Percentiles rank a stretch among this genome's conserved stretches.
Evolutionary conservation across 2,329 filamentous ascomycete species (phyloP).

Genomic region (Colletotrichum gloeosporioides): DNA sequence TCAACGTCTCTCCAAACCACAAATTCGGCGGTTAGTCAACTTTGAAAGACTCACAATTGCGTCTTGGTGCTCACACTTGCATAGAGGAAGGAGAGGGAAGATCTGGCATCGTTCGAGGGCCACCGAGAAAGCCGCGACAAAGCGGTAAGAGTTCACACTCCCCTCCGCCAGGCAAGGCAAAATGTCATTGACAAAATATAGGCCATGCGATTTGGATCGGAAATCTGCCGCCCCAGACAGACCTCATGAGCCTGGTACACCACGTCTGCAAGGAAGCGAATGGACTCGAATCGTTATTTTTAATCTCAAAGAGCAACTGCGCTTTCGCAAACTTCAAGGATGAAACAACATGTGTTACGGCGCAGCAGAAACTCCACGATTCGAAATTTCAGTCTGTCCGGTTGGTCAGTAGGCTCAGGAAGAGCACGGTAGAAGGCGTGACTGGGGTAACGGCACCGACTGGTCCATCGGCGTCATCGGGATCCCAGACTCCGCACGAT

Average conservation of each 20-base stretch:
- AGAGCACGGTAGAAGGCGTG: conserved; percentile 52
- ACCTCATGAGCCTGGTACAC: conserved; percentile 83
- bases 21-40: neutral
- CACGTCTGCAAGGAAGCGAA: conserved; percentile 84
- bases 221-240: conserved; percentile 85
- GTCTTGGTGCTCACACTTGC: neutral
- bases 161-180: conserved; percentile 14
- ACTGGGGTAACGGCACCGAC: conserved; percentile 58
- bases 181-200: conserved; percentile 32
- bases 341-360: conserved; percentile 74
- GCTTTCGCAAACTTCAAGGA: conserved; percentile 95
- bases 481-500: conserved; percentile 7
- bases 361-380: conserved; percentile 87
- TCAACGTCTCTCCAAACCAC: neutral
- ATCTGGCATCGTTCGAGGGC: conserved; percentile 54
- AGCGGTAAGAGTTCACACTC: conserved; percentile 50
- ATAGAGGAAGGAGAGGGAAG: conserved; percentile 29
- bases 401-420: conserved; percentile 82
- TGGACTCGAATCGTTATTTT: conserved; percentile 85
- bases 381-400: conserved; percentile 86
- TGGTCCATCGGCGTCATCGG: conserved; percentile 51
- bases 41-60: neutral
- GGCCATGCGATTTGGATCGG: conserved; percentile 96
- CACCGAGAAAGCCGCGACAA: conserved; percentile 63
- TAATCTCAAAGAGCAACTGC: conserved; percentile 97